Base-by-base conservation (phyloP, 352 stramenopile genomes). In the Globisporangium cystogenes region DNA sequence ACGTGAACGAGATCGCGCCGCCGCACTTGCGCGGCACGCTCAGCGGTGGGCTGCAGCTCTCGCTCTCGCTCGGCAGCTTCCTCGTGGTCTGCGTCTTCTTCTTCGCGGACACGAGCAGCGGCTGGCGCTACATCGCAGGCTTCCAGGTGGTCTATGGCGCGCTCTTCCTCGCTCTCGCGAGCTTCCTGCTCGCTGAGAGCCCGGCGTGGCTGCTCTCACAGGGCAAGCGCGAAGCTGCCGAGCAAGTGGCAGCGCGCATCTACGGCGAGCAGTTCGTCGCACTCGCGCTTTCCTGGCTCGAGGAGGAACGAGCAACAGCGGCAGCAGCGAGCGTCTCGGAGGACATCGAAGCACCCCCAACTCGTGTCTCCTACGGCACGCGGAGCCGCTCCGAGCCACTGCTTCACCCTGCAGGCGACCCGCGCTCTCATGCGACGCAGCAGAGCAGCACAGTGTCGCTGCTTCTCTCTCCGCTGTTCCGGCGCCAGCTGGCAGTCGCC, bases 1-100 rank as follows among this genome's bases (percentile, higher is more conserved):
- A 72, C 54, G 77, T 86, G 59, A 81, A 76, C 48, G 74, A 86
- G 52, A 53, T 82, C 33, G 49, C 70, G 33, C 70, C 70, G 12
- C 59, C 65, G 16, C 65, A 72, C 48, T 41, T 79, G 29, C 70
- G 70, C 45, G 62, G 58, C 40, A 35, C 48, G 4, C 59, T 79
- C 15, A 58, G 64, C 21, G 57, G 62, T 15, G 64, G 68, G 2
- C 57, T 82, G 24, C 74, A 86, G 51, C 69, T 80, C 24, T 70
- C 69, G 0, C 62, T 86, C 24, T 68, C 63, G 0, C 61, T 79
- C 33, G 72, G 72, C 26, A 75, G 77, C 43, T 53, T 86, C 15
- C 11, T 74, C 15, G 70, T 79, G 20, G 66, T 51, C 3, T 64
- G 68, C n/a, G 57, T 68, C 8, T 84, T 84, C 59, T 86, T 82